phyloP scores from a whole-genome alignment of 768 basidiomycete genomes.

The Leccinum uliginosum region DNA sequence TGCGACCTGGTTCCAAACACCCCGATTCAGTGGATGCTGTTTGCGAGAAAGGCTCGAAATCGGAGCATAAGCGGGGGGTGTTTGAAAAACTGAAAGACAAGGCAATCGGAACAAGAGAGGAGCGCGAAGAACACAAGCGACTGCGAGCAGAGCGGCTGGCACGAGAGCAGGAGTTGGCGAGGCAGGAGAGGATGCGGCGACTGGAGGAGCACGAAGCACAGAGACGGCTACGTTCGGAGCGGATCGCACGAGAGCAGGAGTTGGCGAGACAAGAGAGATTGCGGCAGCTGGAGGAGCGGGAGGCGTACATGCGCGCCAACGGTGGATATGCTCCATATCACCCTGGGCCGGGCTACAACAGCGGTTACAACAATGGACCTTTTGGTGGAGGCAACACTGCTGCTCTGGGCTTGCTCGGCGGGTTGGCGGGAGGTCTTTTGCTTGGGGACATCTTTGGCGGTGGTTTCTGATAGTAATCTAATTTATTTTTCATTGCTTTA shows the following conservation, averaged over 20 bases:
- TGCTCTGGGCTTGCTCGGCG: slow-evolving; percentile 32
- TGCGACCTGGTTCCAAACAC: background rate
- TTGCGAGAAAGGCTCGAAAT: background rate
- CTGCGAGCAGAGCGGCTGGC: slow-evolving; percentile 30
- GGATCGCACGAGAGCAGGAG: slow-evolving; percentile 23
- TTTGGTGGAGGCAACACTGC: slow-evolving; percentile 7
- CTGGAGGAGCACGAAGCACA: slow-evolving; percentile 30
- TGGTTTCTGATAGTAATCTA: slow-evolving; percentile 34
- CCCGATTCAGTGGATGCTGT: background rate
- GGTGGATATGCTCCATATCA: slow-evolving; percentile 30
- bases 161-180: slow-evolving; percentile 17
- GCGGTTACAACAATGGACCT: background rate
- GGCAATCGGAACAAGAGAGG: slow-evolving; percentile 59
- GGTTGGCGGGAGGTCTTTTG: slow-evolving; percentile 47
- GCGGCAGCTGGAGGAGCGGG: slow-evolving; percentile 26
- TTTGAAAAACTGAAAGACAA: slow-evolving; percentile 62
- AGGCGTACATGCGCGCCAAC: slow-evolving; percentile 33
- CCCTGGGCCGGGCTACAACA: slow-evolving; percentile 12
- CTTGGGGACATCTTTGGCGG: slow-evolving; percentile 43
- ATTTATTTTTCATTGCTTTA: background rate
- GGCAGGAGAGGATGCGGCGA: slow-evolving; percentile 16
- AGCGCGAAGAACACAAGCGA: slow-evolving; percentile 44
- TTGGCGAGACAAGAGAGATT: slow-evolving; percentile 13
- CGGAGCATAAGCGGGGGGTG: slow-evolving; percentile 46
- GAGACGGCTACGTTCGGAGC: slow-evolving; percentile 29